Evolutionary conservation across 768 basidiomycete genomes (phyloP).

Genomic region (Fomitopsis serialis): DNA sequence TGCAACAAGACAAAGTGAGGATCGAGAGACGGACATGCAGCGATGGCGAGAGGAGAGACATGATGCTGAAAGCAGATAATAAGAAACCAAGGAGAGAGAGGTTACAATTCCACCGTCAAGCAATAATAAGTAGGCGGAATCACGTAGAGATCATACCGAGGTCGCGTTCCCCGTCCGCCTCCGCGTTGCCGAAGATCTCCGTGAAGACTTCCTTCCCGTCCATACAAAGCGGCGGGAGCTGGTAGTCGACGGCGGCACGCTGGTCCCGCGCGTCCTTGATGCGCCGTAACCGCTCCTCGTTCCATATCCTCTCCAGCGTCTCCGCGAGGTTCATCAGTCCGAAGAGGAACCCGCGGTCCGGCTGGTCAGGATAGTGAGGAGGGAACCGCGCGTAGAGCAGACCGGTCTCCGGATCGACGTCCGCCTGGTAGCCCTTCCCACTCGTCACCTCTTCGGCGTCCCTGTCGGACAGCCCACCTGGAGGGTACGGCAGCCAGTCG

Average conservation of each 20-base stretch:
- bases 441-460: constrained; percentile 40
- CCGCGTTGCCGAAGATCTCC: constrained; percentile 53
- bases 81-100: constrained; percentile 1
- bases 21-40: background rate
- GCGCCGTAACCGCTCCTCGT: constrained; percentile 70
- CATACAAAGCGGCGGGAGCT: constrained; percentile 58
- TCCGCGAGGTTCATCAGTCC: constrained; percentile 80
- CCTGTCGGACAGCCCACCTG: constrained; percentile 32
- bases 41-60: background rate
- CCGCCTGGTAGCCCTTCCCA: constrained; percentile 75
- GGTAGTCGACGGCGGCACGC: constrained; percentile 35
- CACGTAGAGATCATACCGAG: constrained; percentile 74
- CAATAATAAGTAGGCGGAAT: constrained; percentile 4
- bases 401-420: constrained; percentile 78
- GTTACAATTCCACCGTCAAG: background rate
- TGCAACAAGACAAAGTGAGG: constrained; percentile 1
- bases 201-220: constrained; percentile 80
- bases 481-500: constrained; percentile 75
- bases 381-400: constrained; percentile 90
- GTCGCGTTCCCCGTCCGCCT: constrained; percentile 54
- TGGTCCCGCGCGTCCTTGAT: constrained; percentile 61
- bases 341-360: constrained; percentile 92
- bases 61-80: background rate
- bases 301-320: constrained; percentile 81
- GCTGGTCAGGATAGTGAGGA: constrained; percentile 82